Evolutionary conservation across 495 filamentous ascomycete species (phyloP).

Genomic region (Aspergillus leporis): DNA sequence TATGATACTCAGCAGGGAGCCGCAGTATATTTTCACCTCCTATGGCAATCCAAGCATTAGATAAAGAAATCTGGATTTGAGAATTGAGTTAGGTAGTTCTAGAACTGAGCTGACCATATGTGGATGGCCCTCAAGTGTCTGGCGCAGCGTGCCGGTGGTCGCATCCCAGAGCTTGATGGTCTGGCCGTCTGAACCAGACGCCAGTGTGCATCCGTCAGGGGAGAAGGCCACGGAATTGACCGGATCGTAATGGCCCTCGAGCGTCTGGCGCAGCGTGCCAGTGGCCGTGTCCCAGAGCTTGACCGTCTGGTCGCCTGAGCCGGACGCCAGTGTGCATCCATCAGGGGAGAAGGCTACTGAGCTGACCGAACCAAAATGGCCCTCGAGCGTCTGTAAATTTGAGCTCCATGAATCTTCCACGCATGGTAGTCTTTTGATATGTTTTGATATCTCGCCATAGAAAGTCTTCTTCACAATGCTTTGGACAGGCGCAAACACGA

Average conservation of each 20-base stretch:
- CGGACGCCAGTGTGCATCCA: neutral
- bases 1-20: conserved; percentile 20
- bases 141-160: neutral
- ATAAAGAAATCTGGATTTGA: conserved; percentile 10
- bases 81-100: neutral
- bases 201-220: neutral
- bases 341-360: conserved; percentile 9
- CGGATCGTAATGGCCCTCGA: neutral
- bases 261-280: neutral
- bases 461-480: conserved; percentile 16
- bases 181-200: neutral
- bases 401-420: conserved; percentile 9
- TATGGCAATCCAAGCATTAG: conserved; percentile 15
- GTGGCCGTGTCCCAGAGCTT: neutral
- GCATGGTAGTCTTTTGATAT: neutral
- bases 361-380: conserved; percentile 1
- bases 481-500: conserved; percentile 35
- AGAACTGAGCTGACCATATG: neutral
- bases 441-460: neutral
- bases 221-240: conserved; percentile 10
- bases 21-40: conserved; percentile 20
- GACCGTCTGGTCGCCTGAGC: neutral
- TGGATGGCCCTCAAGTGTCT: conserved; percentile 9
- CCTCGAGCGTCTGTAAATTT: conserved; percentile 7
- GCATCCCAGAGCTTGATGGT: conserved; percentile 2